A percentile compares a stretch with the other conserved stretches of the same genome.
Conservation (phyloP, 1,284 basidiomycete species). For the Moniliella sp. region DNA sequence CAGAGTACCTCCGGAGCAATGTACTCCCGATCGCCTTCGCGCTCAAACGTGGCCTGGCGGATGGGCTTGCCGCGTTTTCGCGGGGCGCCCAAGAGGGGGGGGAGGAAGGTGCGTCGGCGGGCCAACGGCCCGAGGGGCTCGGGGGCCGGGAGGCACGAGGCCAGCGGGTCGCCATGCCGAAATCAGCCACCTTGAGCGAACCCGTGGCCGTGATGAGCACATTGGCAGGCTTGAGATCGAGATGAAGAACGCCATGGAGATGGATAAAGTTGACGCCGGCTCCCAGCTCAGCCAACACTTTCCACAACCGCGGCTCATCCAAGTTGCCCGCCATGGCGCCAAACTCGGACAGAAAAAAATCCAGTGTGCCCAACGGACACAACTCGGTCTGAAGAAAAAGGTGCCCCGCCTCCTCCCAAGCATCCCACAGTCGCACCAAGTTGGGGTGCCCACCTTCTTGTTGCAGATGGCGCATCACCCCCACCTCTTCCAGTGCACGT, state of each 20-base stretch:
- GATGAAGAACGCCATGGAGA: conserved; percentile 64
- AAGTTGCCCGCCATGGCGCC: conserved; percentile 57
- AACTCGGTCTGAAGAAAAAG: conserved; percentile 85
- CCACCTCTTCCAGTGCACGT: conserved; percentile 80
- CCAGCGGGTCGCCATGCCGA: conserved; percentile 44
- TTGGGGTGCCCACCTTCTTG: conserved; percentile 44
- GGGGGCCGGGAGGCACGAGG: conserved; percentile 13
- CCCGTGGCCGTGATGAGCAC: conserved; percentile 75
- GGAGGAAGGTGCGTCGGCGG: too few relatives aligned
- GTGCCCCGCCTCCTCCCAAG: conserved; percentile 82
- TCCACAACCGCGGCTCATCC: conserved; percentile 88
- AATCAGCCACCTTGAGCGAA: conserved; percentile 88
- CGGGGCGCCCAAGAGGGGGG: background rate
- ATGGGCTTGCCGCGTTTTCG: background rate
- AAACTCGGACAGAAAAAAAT: conserved; percentile 76
- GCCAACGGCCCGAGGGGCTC: too few relatives aligned
- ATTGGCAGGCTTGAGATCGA: conserved; percentile 94
- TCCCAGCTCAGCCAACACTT: conserved; percentile 72
- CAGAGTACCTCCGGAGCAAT: conserved; percentile 82
- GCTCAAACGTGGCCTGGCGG: conserved; percentile 39
- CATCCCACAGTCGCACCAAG: conserved; percentile 74
- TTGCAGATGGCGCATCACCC: conserved; percentile 58
- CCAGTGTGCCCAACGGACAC: conserved; percentile 74
- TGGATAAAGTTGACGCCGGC: conserved; percentile 66
- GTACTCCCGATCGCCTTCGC: conserved; percentile 89